Percentiles rank a stretch among this genome's conserved stretches.
Evolutionary conservation across 179 eudicot genomes (phyloP).

Genomic region (Patellifolia procumbens): DNA sequence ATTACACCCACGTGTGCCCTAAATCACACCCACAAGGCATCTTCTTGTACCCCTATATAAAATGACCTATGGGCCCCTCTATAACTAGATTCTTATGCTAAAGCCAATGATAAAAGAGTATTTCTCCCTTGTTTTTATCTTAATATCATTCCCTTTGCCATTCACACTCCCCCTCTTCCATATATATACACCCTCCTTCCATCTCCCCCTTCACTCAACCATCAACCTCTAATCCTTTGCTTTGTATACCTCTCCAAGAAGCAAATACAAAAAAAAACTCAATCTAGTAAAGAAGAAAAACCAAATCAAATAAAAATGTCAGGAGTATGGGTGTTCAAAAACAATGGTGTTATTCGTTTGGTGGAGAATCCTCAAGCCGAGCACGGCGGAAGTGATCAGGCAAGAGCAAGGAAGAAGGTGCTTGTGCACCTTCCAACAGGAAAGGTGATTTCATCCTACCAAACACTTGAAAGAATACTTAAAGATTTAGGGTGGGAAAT

Average conservation of each 20-base stretch:
- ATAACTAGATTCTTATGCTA: slow-evolving; percentile 35
- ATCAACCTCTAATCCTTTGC: slow-evolving; percentile 2
- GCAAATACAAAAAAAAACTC: background rate
- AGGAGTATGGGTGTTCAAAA: slow-evolving; percentile 38
- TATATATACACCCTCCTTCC: slow-evolving; percentile 20
- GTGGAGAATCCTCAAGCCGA: slow-evolving; percentile 40
- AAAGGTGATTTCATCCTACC: slow-evolving; percentile 33
- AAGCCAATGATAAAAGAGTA: slow-evolving; percentile 19
- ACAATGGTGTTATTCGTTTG: slow-evolving; percentile 35
- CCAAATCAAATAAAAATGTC: slow-evolving; percentile 13
- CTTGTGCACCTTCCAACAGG: slow-evolving; percentile 34
- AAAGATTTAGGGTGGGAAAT: slow-evolving; percentile 35
- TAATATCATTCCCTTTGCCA: background rate
- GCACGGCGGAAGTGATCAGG: slow-evolving; percentile 22
- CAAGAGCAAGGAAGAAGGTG: slow-evolving; percentile 27
- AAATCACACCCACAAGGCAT: slow-evolving; percentile 33
- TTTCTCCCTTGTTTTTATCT: slow-evolving; percentile 29
- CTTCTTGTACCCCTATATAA: slow-evolving; percentile 8
- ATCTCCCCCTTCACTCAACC: slow-evolving; percentile 21
- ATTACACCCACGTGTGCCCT: slow-evolving; percentile 35
- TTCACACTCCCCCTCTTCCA: background rate
- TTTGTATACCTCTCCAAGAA: background rate
- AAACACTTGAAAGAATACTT: slow-evolving; percentile 26
- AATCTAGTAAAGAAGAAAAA: background rate
- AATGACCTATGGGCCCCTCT: slow-evolving; percentile 17